Evolutionary conservation across 2,329 filamentous ascomycete species (phyloP).

Genomic region (Phyllosticta paracitricarpa): DNA sequence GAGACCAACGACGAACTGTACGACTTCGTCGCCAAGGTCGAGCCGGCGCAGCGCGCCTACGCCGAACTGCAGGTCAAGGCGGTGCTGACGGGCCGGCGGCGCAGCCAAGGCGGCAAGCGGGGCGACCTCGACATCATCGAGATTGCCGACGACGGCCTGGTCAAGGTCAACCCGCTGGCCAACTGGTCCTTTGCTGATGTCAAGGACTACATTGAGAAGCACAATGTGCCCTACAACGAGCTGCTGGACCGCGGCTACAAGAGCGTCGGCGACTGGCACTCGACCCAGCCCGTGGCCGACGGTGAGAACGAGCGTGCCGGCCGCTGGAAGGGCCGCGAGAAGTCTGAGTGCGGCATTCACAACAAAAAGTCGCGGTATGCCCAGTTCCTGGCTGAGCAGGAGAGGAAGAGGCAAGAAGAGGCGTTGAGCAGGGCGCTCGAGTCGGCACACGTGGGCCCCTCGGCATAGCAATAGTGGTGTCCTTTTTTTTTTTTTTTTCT

Average conservation of each 20-base stretch:
- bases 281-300: conserved; percentile 76
- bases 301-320: conserved; percentile 94
- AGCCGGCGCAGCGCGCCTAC: conserved; percentile 88
- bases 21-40: conserved; percentile 95
- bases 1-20: conserved; percentile 80
- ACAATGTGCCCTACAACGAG: conserved; percentile 87
- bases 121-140: conserved; percentile 87
- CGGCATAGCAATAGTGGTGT: background rate
- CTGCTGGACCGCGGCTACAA: conserved; percentile 94
- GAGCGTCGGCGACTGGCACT: conserved; percentile 97
- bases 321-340: conserved; percentile 89
- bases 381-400: conserved; percentile 66
- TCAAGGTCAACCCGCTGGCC: conserved; percentile 96
- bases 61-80: conserved; percentile 77
- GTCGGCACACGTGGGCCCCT: conserved; percentile 6
- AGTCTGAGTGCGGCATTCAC: conserved; percentile 98
- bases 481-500: background rate
- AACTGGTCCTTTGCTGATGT: conserved; percentile 92
- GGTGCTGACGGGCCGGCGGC: conserved; percentile 81
- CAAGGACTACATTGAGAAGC: conserved; percentile 71
- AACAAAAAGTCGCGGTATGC: conserved; percentile 94
- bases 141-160: conserved; percentile 77
- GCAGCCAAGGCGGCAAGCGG: conserved; percentile 87
- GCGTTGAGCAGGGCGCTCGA: conserved; percentile 10
- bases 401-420: conserved; percentile 45